Base-by-base conservation (phyloP, 2,329 filamentous ascomycete species). In the Trichoderma simmonsii region DNA sequence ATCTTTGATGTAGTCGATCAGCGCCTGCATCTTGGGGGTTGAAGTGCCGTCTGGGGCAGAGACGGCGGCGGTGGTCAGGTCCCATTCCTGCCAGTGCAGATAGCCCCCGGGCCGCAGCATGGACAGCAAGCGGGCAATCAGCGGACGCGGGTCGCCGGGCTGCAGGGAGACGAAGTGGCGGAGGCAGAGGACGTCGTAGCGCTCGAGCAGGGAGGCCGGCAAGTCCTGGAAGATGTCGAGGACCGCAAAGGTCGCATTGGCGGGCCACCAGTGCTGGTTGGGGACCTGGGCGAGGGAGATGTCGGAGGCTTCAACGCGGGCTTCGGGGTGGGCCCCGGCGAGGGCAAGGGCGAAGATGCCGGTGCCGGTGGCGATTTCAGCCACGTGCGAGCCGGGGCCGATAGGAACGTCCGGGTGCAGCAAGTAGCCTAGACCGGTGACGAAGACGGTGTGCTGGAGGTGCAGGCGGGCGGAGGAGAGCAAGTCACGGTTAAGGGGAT, bases 11-110 rank as follows among this genome's bases (percentile, higher is more conserved):
- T 59, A 59, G 32, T 59, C 56, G 56, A 59, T 59, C 26, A 59
- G 56, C 56, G 56, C 56, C 56, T 59, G 56, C 56, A 59, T 59
- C 18, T 59, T 59, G 28, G 56, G 65, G 14, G 65, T 54, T 21
- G n/a, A 21, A 15, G 65, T 36, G 65, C 32, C 34, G 65, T 68
- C 30, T 15, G 65, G 65, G 65, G 65, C 48, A 15, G 34, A 59
- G 65, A 68, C 65, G 65, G 54, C 65, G 65, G 65, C 65, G 65
- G 65, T 36, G 51, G 56, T 60, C 56, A 59, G 56, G 28, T 59
- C 56, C 56, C 56, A 59, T 59, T 59, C 56, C 56, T 59, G 56
- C 56, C 56, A 59, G 56, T 59, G 56, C 28, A 59, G 56, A 59
- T 59, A 59, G 8, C 56, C 56, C 28, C 56, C 56, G 56, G 56